A percentile compares a stretch with the other conserved stretches of the same genome.
Evolutionary conservation across 306 rosid genomes (phyloP).

Genomic region (Fragaria ananassa): DNA sequence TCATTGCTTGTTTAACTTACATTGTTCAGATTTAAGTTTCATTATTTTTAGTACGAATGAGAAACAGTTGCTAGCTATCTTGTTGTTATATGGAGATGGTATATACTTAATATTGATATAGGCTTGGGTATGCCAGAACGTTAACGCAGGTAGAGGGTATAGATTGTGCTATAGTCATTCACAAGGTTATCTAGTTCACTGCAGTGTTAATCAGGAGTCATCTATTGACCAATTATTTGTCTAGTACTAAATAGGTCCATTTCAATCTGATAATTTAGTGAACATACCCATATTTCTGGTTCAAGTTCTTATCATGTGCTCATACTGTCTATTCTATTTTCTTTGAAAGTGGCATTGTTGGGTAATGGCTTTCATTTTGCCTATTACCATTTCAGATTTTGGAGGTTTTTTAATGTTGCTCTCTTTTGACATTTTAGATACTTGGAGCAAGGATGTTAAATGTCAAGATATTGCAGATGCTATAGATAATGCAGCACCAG

Average conservation of each 20-base stretch:
- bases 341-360: not conserved
- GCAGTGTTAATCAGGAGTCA: too few relatives aligned
- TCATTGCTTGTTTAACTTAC: conserved; percentile 3
- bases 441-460: conserved; percentile 81
- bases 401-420: conserved; percentile 20
- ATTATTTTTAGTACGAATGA: not conserved
- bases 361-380: too few relatives aligned
- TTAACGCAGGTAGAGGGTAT: not conserved
- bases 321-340: not conserved
- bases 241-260: too few relatives aligned
- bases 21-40: not conserved
- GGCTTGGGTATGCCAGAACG: not conserved
- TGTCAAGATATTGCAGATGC: conserved; percentile 68
- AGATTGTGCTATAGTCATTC: not conserved
- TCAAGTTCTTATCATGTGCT: not conserved
- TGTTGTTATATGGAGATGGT: not conserved
- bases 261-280: too few relatives aligned
- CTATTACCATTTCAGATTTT: not conserved
- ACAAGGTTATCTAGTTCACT: too few relatives aligned
- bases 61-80: not conserved
- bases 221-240: too few relatives aligned
- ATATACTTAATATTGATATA: not conserved
- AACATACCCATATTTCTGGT: too few relatives aligned
- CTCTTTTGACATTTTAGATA: conserved; percentile 44
- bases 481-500: conserved; percentile 64